Evolutionary conservation across 129 eudicot species (phyloP), one percentile per base, ranked within the genome.

Genomic region (Lactuca sativa): DNA sequence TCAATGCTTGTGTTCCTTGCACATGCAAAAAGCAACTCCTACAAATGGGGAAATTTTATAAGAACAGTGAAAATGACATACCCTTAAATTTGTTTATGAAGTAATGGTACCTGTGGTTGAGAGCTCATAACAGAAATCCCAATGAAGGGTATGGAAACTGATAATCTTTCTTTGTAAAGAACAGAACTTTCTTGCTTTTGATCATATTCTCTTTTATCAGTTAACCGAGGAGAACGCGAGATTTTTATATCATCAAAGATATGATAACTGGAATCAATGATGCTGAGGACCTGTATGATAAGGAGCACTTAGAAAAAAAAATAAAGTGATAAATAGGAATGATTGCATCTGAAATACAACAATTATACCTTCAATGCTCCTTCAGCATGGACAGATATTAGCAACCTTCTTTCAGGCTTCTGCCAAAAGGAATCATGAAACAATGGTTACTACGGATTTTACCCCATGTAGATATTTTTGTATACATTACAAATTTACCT

Each of bases 81-180:
- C n/a, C n/a, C 6, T 15, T 6, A 3, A 37, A 34, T 68, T 76
- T 67, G 70, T 69, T 4, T 12, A 52, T 30, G 58, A 37, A 59
- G 33, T 63, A 65, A 56, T 4, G 18, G 60, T 78, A 90, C 97
- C 99, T 90, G 95, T 0, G 97, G 90, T 64, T 71, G 81, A 58
- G 99, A 90, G 64, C 83, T 87, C 79, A 90, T 90, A 67, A 95
- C 77, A 55, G 99, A 95, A 70, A 95, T 84, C 64, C 99, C 99
- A 74, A 95, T 75, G 83, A 83, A 95, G 13, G 99, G 85, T 62
- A 95, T 82, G 56, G 73, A 54, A 79, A 95, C 30, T 1, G 89
- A 82, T 59, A 95, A 66, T 62, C 76, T 85, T 70, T 95, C n/a
- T n/a, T n/a, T n/a, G n/a, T n/a, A n/a, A n/a, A n/a, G n/a, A n/a